These are phyloP conservation scores for Fusarium mundagurra DNA, from an alignment of 2,329 filamentous ascomycete species.

Conservation along the genomic window DNA sequence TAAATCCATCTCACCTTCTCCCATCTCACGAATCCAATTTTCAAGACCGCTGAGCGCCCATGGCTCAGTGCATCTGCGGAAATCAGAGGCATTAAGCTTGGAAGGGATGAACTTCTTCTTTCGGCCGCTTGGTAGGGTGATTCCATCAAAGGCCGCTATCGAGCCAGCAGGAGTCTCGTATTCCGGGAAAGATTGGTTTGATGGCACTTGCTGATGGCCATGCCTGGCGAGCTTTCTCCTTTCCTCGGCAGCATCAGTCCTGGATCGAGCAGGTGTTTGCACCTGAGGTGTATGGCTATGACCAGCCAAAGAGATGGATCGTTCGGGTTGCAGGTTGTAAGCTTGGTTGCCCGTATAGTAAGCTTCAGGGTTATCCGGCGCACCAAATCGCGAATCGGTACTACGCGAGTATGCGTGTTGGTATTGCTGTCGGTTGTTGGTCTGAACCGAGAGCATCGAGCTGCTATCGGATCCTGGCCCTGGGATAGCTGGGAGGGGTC, in stretches of 20 bases:
- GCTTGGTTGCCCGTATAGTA: constrained; percentile 54
- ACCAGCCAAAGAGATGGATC: constrained; percentile 84
- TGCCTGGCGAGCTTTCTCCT: constrained; percentile 65
- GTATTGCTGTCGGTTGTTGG: constrained; percentile 52
- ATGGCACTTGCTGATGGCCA: constrained; percentile 57
- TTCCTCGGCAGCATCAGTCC: constrained; percentile 89
- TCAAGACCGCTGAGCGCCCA: constrained; percentile 94
- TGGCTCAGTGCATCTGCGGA: constrained; percentile 85
- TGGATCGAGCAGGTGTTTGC: constrained; percentile 85
- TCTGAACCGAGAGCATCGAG: constrained; percentile 60
- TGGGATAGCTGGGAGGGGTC: constrained; percentile 71
- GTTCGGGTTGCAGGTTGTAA: constrained; percentile 62
- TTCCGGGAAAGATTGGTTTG: constrained; percentile 63
- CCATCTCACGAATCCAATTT: constrained; percentile 86
- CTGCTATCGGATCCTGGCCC: constrained; percentile 70
- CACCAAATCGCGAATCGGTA: constrained; percentile 54
- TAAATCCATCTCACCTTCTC: constrained; percentile 89
- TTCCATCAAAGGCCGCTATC: constrained; percentile 78
- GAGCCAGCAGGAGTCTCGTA: constrained; percentile 65
- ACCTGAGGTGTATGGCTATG: constrained; percentile 84
- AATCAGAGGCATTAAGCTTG: constrained; percentile 83
- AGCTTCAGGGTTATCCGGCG: constrained; percentile 59
- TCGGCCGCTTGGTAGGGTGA: constrained; percentile 80
- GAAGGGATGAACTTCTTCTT: constrained; percentile 86
- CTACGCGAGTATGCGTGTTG: constrained; percentile 62